Base-by-base conservation (phyloP, 139 green algal species). In the Asterochloris sp. region DNA sequence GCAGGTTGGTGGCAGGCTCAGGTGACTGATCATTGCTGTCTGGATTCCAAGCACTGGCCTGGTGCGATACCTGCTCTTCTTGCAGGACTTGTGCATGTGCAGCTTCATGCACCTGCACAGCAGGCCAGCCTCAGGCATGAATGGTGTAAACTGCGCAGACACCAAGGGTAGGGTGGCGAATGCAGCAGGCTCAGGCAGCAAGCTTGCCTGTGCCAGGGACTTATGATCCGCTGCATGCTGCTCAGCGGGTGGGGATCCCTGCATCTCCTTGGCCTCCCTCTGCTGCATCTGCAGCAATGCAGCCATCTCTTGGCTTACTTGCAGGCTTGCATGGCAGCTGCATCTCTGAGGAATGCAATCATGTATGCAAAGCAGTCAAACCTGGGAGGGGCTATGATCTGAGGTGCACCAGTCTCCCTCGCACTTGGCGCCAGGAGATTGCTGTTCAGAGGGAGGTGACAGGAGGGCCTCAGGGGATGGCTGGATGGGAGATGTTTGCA, bases 201-300 rank as follows among this genome's bases (percentile, higher is more conserved):
- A 80, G n/a, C 68, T 61, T 23, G 28, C 60, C 76, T 80, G 76
- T 68, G 76, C 54, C 23, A 69, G 60, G n/a, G 76, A 61, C 76
- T 69, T 80, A 0, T 80, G 76, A 11, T n/a, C 24, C 4, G 38
- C 60, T 17, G 76, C n/a, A 16, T 54, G 60, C 61, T 38, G 23
- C 29, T 61, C n/a, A 17, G 38, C 38, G 11, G 26, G 38, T 28
- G 74, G 38, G 19, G 38, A n/a, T 21, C 54, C n/a, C 23, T 80
- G 76, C 60, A 80, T n/a, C 12, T 80, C 60, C 60, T 80, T 62
- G 24, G 76, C 76, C 38, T 80, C 76, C 76, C 54, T 47, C 61
- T 69, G 76, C 23, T 80, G 76, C 29, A 27, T 62, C 38, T 80
- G 76, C n/a, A 69, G 76, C 76, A 80, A 54, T 54, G 38, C 38